Evolutionary conservation across 2,329 filamentous ascomycete species (phyloP).

Genomic region (Alternaria sp.): DNA sequence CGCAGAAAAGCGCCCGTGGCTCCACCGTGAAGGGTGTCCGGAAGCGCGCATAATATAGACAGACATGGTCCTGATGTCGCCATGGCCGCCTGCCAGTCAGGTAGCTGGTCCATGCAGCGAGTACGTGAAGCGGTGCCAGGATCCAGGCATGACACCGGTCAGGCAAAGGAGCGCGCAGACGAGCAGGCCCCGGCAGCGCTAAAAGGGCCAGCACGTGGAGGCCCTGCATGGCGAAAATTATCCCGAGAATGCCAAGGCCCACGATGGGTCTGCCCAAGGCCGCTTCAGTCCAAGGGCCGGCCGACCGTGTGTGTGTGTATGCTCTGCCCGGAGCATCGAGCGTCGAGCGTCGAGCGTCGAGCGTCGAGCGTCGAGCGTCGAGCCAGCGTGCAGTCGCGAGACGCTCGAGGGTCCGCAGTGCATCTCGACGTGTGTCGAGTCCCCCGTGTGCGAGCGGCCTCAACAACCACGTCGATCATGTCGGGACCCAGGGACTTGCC

Average conservation of each 20-base stretch:
- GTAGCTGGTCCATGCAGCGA: constrained; percentile 23
- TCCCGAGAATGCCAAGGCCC: constrained; percentile 18
- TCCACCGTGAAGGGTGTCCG: constrained; percentile 25
- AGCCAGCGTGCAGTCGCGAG: constrained; percentile 7
- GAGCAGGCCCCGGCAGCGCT: constrained; percentile 18
- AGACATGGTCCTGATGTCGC: constrained; percentile 23
- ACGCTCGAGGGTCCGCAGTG: constrained; percentile 15
- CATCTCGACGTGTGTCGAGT: constrained; percentile 8
- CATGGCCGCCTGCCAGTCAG: constrained; percentile 20
- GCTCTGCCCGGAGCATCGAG: constrained; percentile 5
- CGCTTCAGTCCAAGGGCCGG: constrained; percentile 17
- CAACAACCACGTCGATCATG: constrained; percentile 25
- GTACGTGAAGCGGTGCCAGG: constrained; percentile 26
- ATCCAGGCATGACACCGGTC: constrained; percentile 19
- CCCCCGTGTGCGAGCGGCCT: neutral
- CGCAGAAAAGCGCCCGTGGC: constrained; percentile 20
- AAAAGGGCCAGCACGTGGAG: constrained; percentile 37
- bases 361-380: constrained; percentile 4
- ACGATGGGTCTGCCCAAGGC: constrained; percentile 11
- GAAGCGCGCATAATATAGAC: constrained; percentile 20
- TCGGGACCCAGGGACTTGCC: constrained; percentile 13
- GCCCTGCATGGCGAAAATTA: constrained; percentile 30
- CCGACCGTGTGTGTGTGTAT: constrained; percentile 1
- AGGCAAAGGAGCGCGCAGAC: constrained; percentile 11
- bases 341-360: constrained; percentile 8